Conservation (phyloP, 176 grass and related monocot genomes). For the Paspalum notatum region DNA sequence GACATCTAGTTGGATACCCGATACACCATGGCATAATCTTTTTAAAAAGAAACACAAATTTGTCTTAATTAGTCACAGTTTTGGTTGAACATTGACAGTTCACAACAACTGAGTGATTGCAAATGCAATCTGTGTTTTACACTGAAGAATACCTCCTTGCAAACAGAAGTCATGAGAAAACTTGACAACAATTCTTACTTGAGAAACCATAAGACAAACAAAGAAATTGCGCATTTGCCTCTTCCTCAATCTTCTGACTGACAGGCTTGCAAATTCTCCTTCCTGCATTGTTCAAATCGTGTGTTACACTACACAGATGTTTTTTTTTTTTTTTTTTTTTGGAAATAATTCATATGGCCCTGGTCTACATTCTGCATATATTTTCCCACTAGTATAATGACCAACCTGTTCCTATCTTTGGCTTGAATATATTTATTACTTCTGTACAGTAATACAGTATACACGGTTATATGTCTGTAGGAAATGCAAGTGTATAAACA, state of each 20-base stretch:
- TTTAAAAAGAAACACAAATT: background rate
- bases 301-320: background rate
- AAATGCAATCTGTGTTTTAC: background rate
- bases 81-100: background rate
- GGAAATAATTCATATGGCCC: slow-evolving; percentile 1
- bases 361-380: background rate
- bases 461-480: background rate
- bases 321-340: background rate
- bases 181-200: slow-evolving; percentile 57
- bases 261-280: slow-evolving; percentile 72
- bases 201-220: slow-evolving; percentile 93
- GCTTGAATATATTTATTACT: background rate
- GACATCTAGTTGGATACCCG: background rate
- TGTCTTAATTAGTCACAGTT: background rate
- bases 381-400: background rate
- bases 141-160: background rate
- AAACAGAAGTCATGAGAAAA: slow-evolving; percentile 1
- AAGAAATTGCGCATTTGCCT: slow-evolving; percentile 96
- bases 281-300: slow-evolving; percentile 63
- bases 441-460: slow-evolving; percentile 8
- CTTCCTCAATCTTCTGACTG: slow-evolving; percentile 87
- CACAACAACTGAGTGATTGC: background rate
- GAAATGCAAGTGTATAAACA: background rate
- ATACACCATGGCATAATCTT: background rate
- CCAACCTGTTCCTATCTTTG: background rate